Evolutionary conservation across 2,329 filamentous ascomycete species (phyloP).

Genomic region (Aureobasidium leucospermi): DNA sequence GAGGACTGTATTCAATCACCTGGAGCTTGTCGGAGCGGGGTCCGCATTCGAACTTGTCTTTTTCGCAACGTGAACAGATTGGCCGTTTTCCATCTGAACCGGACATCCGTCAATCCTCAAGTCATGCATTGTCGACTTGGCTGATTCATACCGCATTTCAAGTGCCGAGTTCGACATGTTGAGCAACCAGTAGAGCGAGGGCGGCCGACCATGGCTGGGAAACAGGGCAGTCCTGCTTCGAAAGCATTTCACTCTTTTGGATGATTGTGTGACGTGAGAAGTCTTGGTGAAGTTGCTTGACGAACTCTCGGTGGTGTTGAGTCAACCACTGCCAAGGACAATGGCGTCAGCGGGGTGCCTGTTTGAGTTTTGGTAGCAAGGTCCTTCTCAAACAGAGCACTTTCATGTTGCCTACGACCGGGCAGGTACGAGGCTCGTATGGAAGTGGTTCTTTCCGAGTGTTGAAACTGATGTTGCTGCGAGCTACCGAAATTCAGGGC

Average conservation of each 20-base stretch:
- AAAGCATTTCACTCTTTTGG: background rate
- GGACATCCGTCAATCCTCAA: background rate
- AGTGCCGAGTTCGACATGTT: background rate
- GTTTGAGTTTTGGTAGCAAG: too few relatives aligned
- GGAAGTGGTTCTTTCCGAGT: too few relatives aligned
- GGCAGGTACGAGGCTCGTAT: too few relatives aligned
- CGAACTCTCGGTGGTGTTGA: too few relatives aligned
- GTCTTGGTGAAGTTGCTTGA: background rate
- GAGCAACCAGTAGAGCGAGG: background rate
- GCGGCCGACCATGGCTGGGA: background rate
- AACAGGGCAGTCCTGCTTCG: background rate
- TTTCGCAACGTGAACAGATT: background rate
- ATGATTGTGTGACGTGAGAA: background rate
- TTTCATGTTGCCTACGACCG: too few relatives aligned
- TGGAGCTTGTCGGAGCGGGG: background rate
- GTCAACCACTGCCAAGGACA: too few relatives aligned
- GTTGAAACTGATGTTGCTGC: background rate
- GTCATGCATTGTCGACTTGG: background rate
- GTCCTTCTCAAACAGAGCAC: too few relatives aligned
- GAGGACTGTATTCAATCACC: background rate
- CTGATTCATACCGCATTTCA: background rate
- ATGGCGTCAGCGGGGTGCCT: background rate
- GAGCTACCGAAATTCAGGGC: background rate
- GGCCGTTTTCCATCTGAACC: background rate
- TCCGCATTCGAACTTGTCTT: conserved; percentile 1